Conservation (phyloP, 1,284 basidiomycete genomes). For the Afroboletus lepidellus region DNA sequence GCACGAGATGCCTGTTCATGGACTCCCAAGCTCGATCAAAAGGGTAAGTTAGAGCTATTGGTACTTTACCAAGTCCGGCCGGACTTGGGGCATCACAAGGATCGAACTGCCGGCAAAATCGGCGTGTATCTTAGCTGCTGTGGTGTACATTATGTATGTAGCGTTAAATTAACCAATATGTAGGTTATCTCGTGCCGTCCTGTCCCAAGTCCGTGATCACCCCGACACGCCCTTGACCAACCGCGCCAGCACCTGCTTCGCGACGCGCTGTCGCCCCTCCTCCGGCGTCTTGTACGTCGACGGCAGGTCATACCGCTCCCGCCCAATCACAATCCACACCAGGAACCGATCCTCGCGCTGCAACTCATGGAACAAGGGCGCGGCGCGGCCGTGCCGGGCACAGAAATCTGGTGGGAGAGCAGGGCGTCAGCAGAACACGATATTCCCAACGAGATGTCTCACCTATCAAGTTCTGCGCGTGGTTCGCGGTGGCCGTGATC, state of each 20-base stretch:
- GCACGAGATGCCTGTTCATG: no score
- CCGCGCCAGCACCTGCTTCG: slow-evolving; percentile 41
- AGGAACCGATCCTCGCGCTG: slow-evolving; percentile 28
- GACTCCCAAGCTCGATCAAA: no score
- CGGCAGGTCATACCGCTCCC: slow-evolving; percentile 41
- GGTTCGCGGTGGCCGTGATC: slow-evolving; percentile 18
- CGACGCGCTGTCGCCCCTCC: slow-evolving; percentile 40
- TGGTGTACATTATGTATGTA: background rate
- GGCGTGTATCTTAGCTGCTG: no score
- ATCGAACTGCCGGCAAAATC: no score
- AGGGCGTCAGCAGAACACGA: background rate
- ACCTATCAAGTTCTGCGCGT: slow-evolving; percentile 32
- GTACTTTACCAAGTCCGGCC: no score
- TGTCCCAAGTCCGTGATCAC: background rate
- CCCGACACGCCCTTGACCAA: slow-evolving; percentile 18
- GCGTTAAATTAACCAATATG: background rate
- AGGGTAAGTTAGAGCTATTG: no score
- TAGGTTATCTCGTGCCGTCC: no score
- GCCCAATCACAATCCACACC: slow-evolving; percentile 45
- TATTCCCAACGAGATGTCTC: background rate
- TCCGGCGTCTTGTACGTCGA: slow-evolving; percentile 33
- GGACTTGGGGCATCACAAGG: no score
- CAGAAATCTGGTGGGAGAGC: slow-evolving; percentile 35
- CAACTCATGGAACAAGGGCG: slow-evolving; percentile 36
- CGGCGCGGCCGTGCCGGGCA: slow-evolving; percentile 13